These are phyloP conservation scores for Amanita fuliginea DNA, from an alignment of 768 basidiomycete genomes.

Conservation along the genomic window DNA sequence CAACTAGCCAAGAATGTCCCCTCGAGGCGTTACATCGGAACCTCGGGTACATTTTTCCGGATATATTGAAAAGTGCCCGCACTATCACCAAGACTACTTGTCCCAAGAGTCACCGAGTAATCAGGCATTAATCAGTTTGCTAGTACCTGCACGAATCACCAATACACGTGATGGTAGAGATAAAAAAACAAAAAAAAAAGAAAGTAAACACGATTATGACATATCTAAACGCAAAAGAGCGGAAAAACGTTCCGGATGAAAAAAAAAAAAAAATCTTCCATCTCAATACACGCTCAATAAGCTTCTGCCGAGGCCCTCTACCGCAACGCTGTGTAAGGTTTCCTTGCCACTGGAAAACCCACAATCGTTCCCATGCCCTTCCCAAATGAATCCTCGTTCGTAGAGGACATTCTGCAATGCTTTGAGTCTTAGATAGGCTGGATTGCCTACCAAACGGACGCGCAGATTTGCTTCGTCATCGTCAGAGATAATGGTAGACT, in stretches of 20 bases:
- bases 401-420: slow-evolving; percentile 50
- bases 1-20: too few relatives aligned
- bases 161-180: neutral
- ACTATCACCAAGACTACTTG: too few relatives aligned
- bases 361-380: slow-evolving; percentile 36
- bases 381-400: slow-evolving; percentile 32
- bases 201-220: too few relatives aligned
- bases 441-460: slow-evolving; percentile 49
- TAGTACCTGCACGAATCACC: neutral
- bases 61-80: too few relatives aligned
- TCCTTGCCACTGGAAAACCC: slow-evolving; percentile 45
- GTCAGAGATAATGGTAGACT: neutral
- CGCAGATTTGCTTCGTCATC: slow-evolving; percentile 15
- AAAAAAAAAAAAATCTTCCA: too few relatives aligned
- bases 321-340: slow-evolving; percentile 45
- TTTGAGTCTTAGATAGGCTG: slow-evolving; percentile 42
- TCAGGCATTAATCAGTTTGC: too few relatives aligned
- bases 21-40: too few relatives aligned
- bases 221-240: neutral
- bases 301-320: slow-evolving; percentile 51
- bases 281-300: slow-evolving; percentile 19
- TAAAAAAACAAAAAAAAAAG: too few relatives aligned
- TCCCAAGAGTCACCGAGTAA: too few relatives aligned
- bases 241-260: neutral
- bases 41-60: too few relatives aligned